Evolutionary conservation across 495 filamentous ascomycete genomes (phyloP).

Genomic region (Penicillium steckii): DNA sequence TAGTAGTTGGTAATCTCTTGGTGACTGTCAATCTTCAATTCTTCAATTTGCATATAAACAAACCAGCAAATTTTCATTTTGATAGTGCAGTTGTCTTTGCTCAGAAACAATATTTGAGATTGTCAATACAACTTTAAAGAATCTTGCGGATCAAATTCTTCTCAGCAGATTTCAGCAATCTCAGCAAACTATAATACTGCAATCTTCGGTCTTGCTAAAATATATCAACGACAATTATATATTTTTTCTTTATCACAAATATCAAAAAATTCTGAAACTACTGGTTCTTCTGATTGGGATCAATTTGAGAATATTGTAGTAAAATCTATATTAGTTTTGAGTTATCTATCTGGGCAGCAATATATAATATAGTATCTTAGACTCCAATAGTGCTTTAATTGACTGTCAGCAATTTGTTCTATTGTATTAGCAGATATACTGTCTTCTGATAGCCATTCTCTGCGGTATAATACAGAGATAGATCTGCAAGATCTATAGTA

Average conservation of each 20-base stretch:
- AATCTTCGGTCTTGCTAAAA: background rate
- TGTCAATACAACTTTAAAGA: background rate
- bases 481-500: background rate
- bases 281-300: background rate
- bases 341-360: background rate
- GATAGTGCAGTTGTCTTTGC: background rate
- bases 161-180: background rate
- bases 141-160: background rate
- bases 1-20: background rate
- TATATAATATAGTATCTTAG: constrained; percentile 4
- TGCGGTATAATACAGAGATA: background rate
- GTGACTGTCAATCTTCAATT: background rate
- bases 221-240: background rate
- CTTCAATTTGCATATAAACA: background rate
- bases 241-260: background rate
- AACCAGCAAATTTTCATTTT: background rate
- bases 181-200: background rate
- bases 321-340: background rate
- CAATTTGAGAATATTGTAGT: background rate
- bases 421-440: background rate
- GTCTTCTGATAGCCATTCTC: background rate
- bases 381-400: background rate
- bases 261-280: constrained; percentile 2
- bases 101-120: background rate
- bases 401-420: background rate